phyloP scores from a whole-genome alignment of 768 basidiomycete genomes.

The Tylopilus sp. region DNA sequence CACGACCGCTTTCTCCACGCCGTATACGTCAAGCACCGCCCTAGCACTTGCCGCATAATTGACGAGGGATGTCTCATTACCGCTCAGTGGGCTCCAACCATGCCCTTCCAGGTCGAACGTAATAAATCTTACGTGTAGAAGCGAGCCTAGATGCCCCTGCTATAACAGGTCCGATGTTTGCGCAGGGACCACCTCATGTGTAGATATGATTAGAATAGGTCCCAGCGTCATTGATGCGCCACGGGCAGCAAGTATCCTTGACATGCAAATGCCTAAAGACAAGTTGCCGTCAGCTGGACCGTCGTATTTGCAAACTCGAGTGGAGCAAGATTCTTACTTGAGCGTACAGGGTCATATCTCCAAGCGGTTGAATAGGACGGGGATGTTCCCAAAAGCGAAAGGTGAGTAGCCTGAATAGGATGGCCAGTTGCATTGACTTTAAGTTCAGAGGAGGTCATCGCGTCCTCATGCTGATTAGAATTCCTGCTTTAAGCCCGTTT shows the following conservation, averaged over 20 bases:
- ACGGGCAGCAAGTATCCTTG: not conserved
- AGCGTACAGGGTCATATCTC: slow-evolving; percentile 1
- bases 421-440: not conserved
- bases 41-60: slow-evolving; percentile 9
- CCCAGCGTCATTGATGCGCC: not conserved
- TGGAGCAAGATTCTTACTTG: not conserved
- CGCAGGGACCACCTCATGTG: slow-evolving; percentile 1
- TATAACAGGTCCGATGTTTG: slow-evolving; percentile 6
- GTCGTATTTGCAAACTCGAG: not conserved
- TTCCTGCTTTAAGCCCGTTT: not conserved
- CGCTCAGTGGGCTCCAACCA: slow-evolving; percentile 11
- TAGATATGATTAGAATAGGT: slow-evolving; percentile 6
- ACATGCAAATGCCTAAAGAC: slow-evolving; percentile 7
- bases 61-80: slow-evolving; percentile 11
- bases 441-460: not conserved
- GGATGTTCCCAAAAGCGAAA: not conserved
- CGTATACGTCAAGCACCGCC: slow-evolving; percentile 12
- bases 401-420: not conserved
- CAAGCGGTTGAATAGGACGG: not conserved
- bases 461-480: not conserved
- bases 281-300: slow-evolving; percentile 4
- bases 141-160: slow-evolving; percentile 8
- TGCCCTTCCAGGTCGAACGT: slow-evolving; percentile 11
- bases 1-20: slow-evolving; percentile 2
- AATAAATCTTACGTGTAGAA: slow-evolving; percentile 12